Conservation (phyloP, 345 rosid species). For the Eucalyptus victrix region DNA sequence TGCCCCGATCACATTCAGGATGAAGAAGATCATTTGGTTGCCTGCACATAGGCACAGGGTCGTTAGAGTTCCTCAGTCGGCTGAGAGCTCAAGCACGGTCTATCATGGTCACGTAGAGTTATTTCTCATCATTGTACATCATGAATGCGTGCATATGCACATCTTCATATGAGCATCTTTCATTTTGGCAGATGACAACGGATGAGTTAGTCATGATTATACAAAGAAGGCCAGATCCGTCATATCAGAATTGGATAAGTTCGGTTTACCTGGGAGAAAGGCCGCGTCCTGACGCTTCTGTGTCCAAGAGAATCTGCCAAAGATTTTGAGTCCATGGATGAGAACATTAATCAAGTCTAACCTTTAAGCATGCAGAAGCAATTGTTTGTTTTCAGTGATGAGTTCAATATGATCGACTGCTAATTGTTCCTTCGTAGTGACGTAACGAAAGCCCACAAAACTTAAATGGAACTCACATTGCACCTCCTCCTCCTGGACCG, state of each 20-base stretch:
- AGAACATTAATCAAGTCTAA: not conserved
- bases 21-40: slow-evolving; percentile 50
- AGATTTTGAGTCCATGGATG: not conserved
- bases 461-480: slow-evolving; percentile 14
- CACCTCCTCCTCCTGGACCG: slow-evolving; percentile 45
- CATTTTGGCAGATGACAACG: not conserved
- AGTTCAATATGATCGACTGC: not conserved
- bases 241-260: not conserved
- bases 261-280: slow-evolving; percentile 26
- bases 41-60: slow-evolving; percentile 23
- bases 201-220: not conserved
- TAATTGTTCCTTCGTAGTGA: not conserved
- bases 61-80: not conserved
- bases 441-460: not conserved
- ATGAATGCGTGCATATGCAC: not conserved
- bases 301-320: slow-evolving; percentile 40
- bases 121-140: not conserved
- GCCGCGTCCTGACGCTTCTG: slow-evolving; percentile 23
- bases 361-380: not conserved
- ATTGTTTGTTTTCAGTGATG: not conserved
- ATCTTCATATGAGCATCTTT: not conserved
- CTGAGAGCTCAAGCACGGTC: not conserved
- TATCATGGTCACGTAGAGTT: not conserved
- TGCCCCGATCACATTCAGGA: slow-evolving; percentile 32
- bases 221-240: not conserved